Base-by-base conservation (phyloP, 176 grass and related monocot genomes). In the Oryza glumipatula region DNA sequence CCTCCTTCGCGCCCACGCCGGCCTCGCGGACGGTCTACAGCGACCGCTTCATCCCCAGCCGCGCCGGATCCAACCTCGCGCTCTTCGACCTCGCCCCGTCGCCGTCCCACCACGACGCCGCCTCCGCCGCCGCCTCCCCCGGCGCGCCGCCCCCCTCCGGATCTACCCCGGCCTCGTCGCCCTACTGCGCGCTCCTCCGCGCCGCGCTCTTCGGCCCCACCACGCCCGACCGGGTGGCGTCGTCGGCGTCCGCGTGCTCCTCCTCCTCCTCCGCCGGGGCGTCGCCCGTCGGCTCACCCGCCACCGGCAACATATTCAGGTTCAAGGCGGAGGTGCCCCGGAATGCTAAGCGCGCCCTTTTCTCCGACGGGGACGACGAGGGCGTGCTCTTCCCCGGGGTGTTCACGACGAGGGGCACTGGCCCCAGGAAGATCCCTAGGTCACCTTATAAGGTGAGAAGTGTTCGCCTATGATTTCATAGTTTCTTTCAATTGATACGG, bases 21-120 rank as follows among this genome's bases (percentile, higher is more conserved):
- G 70, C 77, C 26, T 92, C 93, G 13, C 72, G 89, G 49, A 92
- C 88, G 1, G 82, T 90, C 43, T 96, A 94, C 86, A 95, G 90
- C 83, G 86, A 96, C 90, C 86, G 94, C 44, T 96, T 96, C 86
- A 96, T 96, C 77, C 94, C 94, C 78, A 96, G 94, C 84, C 94
- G 94, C 60, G 26, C 88, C 49, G 94, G 91, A 82, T 96, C 88
- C 78, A 95, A 99, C 73, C 90, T 92, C 80, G 88, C 90, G 19
- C 84, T 95, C 77, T 92, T 92, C 79, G 91, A 92, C 87, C 89
- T 93, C n/a, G 58, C 69, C 39, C 66, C 83, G n/a, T 79, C 69
- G 68, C 88, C 78, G 6, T 15, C 82, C 12, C 60, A 51, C 44
- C 63, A 41, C 45, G 36, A 38, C 36, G 5, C 36, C 36, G 36